phyloP scores from a whole-genome alignment of 805 yeast species.

The Brettanomyces naardenensis region DNA sequence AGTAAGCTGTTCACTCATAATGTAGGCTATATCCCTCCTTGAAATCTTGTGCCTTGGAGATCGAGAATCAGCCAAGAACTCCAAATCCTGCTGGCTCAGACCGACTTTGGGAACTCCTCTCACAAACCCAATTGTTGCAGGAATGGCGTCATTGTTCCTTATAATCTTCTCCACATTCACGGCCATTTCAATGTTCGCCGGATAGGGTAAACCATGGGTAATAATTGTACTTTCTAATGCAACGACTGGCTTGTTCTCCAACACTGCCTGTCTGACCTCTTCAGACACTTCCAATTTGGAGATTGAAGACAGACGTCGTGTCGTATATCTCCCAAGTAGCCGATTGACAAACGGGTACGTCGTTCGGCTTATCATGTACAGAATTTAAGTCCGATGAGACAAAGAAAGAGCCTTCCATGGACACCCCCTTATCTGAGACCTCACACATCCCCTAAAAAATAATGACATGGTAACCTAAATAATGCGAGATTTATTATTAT shows the following conservation, averaged over 20 bases:
- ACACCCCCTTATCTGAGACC: too few relatives aligned
- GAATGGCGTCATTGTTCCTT: constrained; percentile 58
- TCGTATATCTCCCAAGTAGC: not conserved
- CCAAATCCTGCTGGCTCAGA: constrained; percentile 38
- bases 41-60: constrained; percentile 53
- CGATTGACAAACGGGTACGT: too few relatives aligned
- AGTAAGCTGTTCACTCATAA: constrained; percentile 50
- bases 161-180: constrained; percentile 52
- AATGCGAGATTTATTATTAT: too few relatives aligned
- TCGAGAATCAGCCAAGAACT: constrained; percentile 35
- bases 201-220: constrained; percentile 85
- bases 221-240: constrained; percentile 83
- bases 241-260: constrained; percentile 56
- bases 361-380: too few relatives aligned
- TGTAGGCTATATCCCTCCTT: constrained; percentile 68
- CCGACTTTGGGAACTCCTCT: constrained; percentile 72
- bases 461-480: too few relatives aligned
- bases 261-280: constrained; percentile 59
- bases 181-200: constrained; percentile 71
- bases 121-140: constrained; percentile 80
- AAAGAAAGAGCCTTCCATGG: too few relatives aligned
- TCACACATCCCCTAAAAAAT: too few relatives aligned
- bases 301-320: constrained; percentile 1
- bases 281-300: constrained; percentile 15
- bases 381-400: too few relatives aligned